These are phyloP conservation scores for Chiua virens DNA, from an alignment of 768 basidiomycete genomes.

Conservation along the genomic window DNA sequence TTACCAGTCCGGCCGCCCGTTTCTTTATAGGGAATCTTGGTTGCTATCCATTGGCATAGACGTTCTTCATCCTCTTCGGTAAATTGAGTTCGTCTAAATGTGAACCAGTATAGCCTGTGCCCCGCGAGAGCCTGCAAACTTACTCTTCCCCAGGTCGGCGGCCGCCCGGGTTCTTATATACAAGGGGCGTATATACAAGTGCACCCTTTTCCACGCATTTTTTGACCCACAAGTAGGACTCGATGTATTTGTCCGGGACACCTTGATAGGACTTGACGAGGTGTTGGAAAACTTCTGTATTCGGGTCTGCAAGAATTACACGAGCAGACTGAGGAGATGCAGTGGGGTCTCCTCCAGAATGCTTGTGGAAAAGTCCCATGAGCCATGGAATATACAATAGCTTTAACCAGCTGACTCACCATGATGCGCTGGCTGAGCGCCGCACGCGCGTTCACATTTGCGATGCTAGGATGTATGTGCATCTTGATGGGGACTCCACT, in stretches of 20 bases:
- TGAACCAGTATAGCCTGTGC: not conserved
- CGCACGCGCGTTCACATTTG: slow-evolving; percentile 69
- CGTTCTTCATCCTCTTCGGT: slow-evolving; percentile 74
- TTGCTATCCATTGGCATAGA: slow-evolving; percentile 76
- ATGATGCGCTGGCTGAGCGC: slow-evolving; percentile 69
- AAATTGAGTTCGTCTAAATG: slow-evolving; percentile 69
- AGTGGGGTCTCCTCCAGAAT: slow-evolving; percentile 78
- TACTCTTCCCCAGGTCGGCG: slow-evolving; percentile 81
- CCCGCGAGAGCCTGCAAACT: slow-evolving; percentile 19
- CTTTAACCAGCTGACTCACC: slow-evolving; percentile 39
- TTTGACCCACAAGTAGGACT: slow-evolving; percentile 82
- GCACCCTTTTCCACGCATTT: slow-evolving; percentile 72
- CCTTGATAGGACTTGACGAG: slow-evolving; percentile 73
- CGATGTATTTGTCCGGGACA: slow-evolving; percentile 70
- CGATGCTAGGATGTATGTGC: slow-evolving; percentile 81
- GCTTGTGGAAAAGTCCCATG: slow-evolving; percentile 40
- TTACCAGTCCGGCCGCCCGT: slow-evolving; percentile 83
- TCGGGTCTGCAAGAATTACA: slow-evolving; percentile 78
- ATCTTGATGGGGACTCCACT: slow-evolving; percentile 65
- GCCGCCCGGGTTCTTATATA: slow-evolving; percentile 84
- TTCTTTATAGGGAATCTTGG: slow-evolving; percentile 81
- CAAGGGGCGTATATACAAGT: slow-evolving; percentile 68
- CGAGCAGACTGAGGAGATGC: slow-evolving; percentile 69
- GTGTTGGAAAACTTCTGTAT: slow-evolving; percentile 72
- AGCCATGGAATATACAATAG: not conserved